A percentile compares a stretch with the other conserved stretches of the same genome.
These are phyloP conservation scores for Hermanozyma aechmeae DNA, from an alignment of 805 yeast species.

Conservation along the genomic window DNA sequence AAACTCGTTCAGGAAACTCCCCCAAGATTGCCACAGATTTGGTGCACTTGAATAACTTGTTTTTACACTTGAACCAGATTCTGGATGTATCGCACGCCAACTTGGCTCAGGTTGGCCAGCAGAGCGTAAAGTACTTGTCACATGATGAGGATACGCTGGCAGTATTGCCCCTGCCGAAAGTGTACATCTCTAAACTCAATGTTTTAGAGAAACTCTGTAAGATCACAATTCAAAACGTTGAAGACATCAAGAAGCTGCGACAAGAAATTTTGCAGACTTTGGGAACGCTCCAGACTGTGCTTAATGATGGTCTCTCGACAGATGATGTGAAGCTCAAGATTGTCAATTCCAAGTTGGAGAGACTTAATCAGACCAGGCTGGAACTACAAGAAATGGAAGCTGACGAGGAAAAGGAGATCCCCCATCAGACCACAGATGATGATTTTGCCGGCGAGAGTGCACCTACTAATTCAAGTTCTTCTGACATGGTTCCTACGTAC, in stretches of 20 bases:
- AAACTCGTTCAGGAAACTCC: no score
- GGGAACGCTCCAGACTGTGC: slow-evolving; percentile 12
- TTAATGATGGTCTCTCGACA: slow-evolving; percentile 18
- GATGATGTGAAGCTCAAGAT: slow-evolving; percentile 26
- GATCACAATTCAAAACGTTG: slow-evolving; percentile 21
- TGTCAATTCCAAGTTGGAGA: slow-evolving; percentile 18
- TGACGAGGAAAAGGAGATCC: slow-evolving; percentile 7
- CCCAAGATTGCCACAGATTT: slow-evolving; percentile 25
- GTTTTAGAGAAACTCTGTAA: slow-evolving; percentile 28
- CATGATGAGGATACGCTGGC: slow-evolving; percentile 24
- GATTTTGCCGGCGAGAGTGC: slow-evolving; percentile 3
- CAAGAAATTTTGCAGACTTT: slow-evolving; percentile 17
- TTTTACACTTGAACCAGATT: slow-evolving; percentile 17
- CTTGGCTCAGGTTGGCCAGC: slow-evolving; percentile 28
- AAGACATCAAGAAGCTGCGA: slow-evolving; percentile 20
- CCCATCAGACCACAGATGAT: slow-evolving; percentile 9
- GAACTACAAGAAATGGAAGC: slow-evolving; percentile 21
- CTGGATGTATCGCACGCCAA: slow-evolving; percentile 20
- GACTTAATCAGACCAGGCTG: slow-evolving; percentile 18
- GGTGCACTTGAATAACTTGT: slow-evolving; percentile 21
- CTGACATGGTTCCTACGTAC: slow-evolving; percentile 11
- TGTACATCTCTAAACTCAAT: slow-evolving; percentile 29
- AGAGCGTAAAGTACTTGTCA: slow-evolving; percentile 28
- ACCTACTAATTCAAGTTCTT: slow-evolving; percentile 11
- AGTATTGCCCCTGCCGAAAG: slow-evolving; percentile 23